These are phyloP conservation scores for Citrus glauca DNA, from an alignment of 345 rosid species.

Conservation along the genomic window DNA sequence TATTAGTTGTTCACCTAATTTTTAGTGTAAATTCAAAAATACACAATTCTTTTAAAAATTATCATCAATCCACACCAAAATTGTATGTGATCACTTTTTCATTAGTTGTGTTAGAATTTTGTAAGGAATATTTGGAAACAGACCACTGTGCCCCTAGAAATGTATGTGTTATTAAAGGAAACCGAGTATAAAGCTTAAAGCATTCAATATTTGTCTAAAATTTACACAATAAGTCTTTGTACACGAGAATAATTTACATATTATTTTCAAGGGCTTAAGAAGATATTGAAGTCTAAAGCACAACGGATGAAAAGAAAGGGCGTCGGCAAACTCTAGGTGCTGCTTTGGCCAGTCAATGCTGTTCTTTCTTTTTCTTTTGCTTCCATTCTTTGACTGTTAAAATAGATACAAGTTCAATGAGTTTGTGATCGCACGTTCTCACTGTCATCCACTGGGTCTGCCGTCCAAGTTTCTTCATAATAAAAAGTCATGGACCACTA, in stretches of 20 bases:
- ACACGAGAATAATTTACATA: neutral
- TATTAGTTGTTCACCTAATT: too few relatives aligned
- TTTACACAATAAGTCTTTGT: neutral
- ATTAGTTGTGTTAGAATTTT: too few relatives aligned
- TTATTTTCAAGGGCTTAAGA: neutral
- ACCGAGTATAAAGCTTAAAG: neutral
- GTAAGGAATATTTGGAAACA: too few relatives aligned
- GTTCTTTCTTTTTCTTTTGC: neutral
- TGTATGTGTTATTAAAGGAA: neutral
- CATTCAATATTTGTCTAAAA: neutral
- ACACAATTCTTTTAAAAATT: too few relatives aligned
- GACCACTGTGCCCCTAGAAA: too few relatives aligned
- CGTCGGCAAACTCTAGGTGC: neutral
- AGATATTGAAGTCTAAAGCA: neutral
- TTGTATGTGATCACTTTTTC: too few relatives aligned
- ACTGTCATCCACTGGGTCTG: neutral
- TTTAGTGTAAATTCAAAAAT: too few relatives aligned
- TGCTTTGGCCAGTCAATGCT: neutral
- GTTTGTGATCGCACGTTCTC: neutral
- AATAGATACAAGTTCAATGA: too few relatives aligned
- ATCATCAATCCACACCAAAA: too few relatives aligned
- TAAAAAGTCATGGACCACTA: neutral
- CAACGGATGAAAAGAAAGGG: neutral
- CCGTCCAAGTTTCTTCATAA: neutral
- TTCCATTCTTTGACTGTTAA: slow-evolving; percentile 1